These are phyloP conservation scores for Strobilomyces dryophilus DNA, from an alignment of 768 basidiomycete species.

Conservation along the genomic window DNA sequence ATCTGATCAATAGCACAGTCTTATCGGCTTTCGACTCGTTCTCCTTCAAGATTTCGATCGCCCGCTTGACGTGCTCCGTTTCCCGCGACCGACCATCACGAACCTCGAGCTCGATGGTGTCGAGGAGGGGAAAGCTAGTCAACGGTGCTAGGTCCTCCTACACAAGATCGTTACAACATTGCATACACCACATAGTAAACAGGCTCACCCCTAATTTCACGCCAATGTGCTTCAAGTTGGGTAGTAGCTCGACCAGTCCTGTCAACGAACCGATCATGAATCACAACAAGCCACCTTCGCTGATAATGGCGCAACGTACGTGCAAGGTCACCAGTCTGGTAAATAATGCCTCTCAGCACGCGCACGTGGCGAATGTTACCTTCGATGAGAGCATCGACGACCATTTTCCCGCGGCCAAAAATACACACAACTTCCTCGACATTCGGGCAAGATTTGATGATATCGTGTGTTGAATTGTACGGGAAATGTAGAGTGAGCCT, in stretches of 20 bases:
- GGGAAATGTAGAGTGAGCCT: slow-evolving; percentile 1
- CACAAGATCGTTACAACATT: neutral
- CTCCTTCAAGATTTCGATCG: too few species aligned
- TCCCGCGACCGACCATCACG: too few species aligned
- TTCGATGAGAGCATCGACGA: too few species aligned
- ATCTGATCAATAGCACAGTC: neutral
- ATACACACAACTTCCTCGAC: neutral
- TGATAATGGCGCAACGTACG: slow-evolving; percentile 3
- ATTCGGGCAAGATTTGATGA: slow-evolving; percentile 11
- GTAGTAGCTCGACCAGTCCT: neutral
- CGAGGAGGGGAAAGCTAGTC: too few species aligned
- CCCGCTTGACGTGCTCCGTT: too few species aligned
- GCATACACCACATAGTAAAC: neutral
- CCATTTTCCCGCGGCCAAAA: too few species aligned
- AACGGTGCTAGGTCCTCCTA: neutral
- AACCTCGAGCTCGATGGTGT: too few species aligned
- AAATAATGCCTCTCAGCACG: too few species aligned
- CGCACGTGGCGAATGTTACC: too few species aligned
- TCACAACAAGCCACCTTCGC: neutral
- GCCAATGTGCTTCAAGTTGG: neutral
- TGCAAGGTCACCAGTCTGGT: too few species aligned
- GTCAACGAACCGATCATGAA: neutral
- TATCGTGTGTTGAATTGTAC: slow-evolving; percentile 1
- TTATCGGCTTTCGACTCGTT: slow-evolving; percentile 2
- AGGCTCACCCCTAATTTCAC: neutral